A percentile compares a stretch with the other conserved stretches of the same genome.
These are phyloP conservation scores for Sphagnurus paluster DNA, from an alignment of 1,284 basidiomycete species.

Conservation along the genomic window DNA sequence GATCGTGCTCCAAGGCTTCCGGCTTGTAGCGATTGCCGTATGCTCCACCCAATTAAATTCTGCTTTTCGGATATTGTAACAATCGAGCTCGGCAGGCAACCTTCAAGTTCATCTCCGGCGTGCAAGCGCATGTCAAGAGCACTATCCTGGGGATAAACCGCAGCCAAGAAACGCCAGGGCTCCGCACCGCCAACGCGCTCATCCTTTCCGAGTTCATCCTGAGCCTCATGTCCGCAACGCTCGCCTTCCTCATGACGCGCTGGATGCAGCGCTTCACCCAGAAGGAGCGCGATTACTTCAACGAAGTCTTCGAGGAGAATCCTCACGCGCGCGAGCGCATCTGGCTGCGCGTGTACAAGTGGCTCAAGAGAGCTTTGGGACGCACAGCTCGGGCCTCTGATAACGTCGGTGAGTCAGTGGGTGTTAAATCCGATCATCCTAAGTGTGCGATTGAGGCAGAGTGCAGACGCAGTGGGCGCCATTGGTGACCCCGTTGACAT, in stretches of 20 bases:
- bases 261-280: slow-evolving; percentile 16
- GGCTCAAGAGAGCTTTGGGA: too few species aligned
- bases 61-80: neutral
- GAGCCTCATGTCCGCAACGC: slow-evolving; percentile 11
- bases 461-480: too few species aligned
- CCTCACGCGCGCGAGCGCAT: too few species aligned
- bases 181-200: slow-evolving; percentile 14
- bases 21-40: neutral
- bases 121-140: slow-evolving; percentile 16
- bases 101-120: slow-evolving; percentile 11
- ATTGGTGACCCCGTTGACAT: too few species aligned
- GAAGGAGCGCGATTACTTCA: slow-evolving; percentile 6
- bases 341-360: too few species aligned
- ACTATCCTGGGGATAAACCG: neutral
- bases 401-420: too few species aligned
- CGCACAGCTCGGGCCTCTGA: too few species aligned
- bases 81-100: slow-evolving; percentile 5
- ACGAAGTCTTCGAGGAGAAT: slow-evolving; percentile 4
- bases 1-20: neutral
- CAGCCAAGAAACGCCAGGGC: slow-evolving; percentile 3
- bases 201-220: slow-evolving; percentile 14
- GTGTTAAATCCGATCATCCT: too few species aligned
- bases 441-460: too few species aligned
- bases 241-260: slow-evolving; percentile 16
- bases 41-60: neutral